phyloP scores from a whole-genome alignment of 169 alveolate species.

The Plasmodium falciparum region DNA sequence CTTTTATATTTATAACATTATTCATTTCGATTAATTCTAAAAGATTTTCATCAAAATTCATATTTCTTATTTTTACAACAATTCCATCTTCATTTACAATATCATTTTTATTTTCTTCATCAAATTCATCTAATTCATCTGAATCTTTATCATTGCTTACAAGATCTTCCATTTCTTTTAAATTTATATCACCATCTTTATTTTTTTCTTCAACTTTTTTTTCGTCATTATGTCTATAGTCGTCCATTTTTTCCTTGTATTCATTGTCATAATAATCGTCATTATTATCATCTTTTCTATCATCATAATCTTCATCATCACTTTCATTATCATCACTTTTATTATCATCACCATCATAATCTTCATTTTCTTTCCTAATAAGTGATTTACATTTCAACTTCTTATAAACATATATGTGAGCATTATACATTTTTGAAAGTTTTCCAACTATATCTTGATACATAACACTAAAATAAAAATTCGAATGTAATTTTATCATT shows the following conservation, averaged over 20 bases:
- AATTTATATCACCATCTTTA: too few species aligned
- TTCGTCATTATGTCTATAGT: too few species aligned
- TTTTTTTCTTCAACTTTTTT: too few species aligned
- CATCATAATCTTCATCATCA: too few species aligned
- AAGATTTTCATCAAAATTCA: slow-evolving; percentile 13
- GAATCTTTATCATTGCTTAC: too few species aligned
- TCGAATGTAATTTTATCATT: slow-evolving; percentile 32
- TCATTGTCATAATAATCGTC: slow-evolving; percentile 5
- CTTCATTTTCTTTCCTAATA: slow-evolving; percentile 12
- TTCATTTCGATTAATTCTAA: slow-evolving; percentile 43
- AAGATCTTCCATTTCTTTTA: too few species aligned
- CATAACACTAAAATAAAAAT: slow-evolving; percentile 44
- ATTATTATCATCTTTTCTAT: slow-evolving; percentile 5
- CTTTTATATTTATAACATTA: slow-evolving; percentile 38
- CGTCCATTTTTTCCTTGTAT: too few species aligned
- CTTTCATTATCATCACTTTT: not conserved
- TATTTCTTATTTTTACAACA: not conserved
- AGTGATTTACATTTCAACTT: slow-evolving; percentile 6
- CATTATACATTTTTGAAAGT: slow-evolving; percentile 52
- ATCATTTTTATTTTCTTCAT: not conserved
- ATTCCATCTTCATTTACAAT: too few species aligned
- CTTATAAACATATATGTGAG: slow-evolving; percentile 15
- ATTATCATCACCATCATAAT: not conserved
- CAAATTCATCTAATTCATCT: too few species aligned
- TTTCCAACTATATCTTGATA: slow-evolving; percentile 39